phyloP scores from a whole-genome alignment of 805 yeast species.

The Metschnikowia colocasiae region DNA sequence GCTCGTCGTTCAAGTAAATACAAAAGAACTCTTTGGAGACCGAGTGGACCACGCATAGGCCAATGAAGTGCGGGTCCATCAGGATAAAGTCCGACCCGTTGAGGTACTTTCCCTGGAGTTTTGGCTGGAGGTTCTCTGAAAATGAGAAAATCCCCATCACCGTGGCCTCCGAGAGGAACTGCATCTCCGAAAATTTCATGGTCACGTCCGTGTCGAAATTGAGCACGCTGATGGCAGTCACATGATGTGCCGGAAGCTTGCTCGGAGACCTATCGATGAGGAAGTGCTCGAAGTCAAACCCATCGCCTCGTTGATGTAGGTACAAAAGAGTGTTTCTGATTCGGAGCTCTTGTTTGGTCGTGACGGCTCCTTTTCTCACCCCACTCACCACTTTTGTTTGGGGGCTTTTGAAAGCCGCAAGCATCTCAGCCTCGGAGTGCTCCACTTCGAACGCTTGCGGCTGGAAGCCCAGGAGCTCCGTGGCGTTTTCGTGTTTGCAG shows the following conservation, averaged over 20 bases:
- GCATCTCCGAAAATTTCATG: background rate
- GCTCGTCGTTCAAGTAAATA: conserved; percentile 50
- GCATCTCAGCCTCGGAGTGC: conserved; percentile 17
- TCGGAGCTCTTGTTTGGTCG: conserved; percentile 52
- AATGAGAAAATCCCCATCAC: conserved; percentile 13
- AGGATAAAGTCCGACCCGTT: conserved; percentile 3
- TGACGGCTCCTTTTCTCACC: conserved; percentile 23
- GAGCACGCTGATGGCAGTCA: conserved; percentile 14
- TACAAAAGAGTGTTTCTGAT: conserved; percentile 48
- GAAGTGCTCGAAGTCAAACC: conserved; percentile 12
- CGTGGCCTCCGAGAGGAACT: conserved; percentile 14
- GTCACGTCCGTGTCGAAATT: conserved; percentile 6
- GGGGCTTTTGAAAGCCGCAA: conserved; percentile 6
- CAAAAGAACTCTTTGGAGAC: conserved; percentile 38
- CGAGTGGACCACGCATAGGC: conserved; percentile 67
- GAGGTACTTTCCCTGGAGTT: background rate
- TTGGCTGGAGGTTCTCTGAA: background rate
- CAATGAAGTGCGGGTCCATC: conserved; percentile 31
- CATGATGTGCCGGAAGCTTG: conserved; percentile 6
- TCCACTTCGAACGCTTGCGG: conserved; percentile 28
- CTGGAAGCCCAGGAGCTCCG: conserved; percentile 18
- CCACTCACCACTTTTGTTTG: conserved; percentile 10
- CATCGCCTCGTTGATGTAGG: conserved; percentile 41
- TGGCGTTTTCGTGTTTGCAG: conserved; percentile 29
- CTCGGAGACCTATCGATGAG: conserved; percentile 11